Percentiles rank a stretch among this genome's conserved stretches.
These are phyloP conservation scores for Viola odorata DNA, from an alignment of 345 rosid species.

Conservation along the genomic window DNA sequence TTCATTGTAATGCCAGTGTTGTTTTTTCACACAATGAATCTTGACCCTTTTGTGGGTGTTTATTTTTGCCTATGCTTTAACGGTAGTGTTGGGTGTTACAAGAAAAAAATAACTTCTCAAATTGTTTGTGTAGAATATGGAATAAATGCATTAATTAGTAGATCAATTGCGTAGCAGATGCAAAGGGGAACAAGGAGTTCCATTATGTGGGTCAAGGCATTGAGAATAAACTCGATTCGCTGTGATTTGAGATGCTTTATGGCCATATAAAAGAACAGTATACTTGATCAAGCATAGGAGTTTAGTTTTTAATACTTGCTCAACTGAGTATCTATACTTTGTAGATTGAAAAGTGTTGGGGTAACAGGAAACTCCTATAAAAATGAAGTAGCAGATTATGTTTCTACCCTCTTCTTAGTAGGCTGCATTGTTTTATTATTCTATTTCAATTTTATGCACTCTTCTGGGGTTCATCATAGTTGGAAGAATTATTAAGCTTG, in stretches of 20 bases:
- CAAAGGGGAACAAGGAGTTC: too few species aligned
- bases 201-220: constrained; percentile 15
- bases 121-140: constrained; percentile 30
- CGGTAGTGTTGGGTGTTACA: constrained; percentile 13
- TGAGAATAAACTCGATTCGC: constrained; percentile 9
- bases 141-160: constrained; percentile 32
- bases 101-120: too few species aligned
- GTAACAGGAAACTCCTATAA: neutral
- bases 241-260: neutral
- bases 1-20: constrained; percentile 32
- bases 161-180: too few species aligned
- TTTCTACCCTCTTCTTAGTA: neutral
- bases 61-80: constrained; percentile 16
- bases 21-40: constrained; percentile 50
- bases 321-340: neutral
- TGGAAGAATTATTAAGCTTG: constrained; percentile 12
- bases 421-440: constrained; percentile 7
- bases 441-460: constrained; percentile 3
- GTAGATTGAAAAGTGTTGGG: neutral
- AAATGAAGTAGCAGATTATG: neutral
- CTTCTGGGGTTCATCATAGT: constrained; percentile 5
- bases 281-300: constrained; percentile 6
- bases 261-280: constrained; percentile 5
- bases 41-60: constrained; percentile 32
- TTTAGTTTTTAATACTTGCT: neutral